A percentile compares a stretch with the other conserved stretches of the same genome.
Evolutionary conservation across 352 stramenopile species (phyloP).

Genomic region (Halophytophthora polymorphica): DNA sequence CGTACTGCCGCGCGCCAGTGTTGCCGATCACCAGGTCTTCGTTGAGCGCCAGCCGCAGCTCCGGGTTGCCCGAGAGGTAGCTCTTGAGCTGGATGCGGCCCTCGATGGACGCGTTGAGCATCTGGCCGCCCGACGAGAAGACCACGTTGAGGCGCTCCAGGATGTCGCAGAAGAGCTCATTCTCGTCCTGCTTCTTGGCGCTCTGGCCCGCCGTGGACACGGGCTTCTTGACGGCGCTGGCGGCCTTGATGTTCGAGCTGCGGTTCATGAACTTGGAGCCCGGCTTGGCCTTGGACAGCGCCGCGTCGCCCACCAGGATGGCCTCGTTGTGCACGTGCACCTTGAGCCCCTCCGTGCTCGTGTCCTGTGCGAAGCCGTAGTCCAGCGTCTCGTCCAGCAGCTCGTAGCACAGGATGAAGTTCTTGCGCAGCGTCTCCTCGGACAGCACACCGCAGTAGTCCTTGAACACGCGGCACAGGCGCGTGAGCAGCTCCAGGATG

Average conservation of each 20-base stretch:
- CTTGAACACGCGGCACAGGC: slow-evolving; percentile 97
- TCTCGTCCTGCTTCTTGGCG: slow-evolving; percentile 88
- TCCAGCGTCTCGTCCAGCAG: slow-evolving; percentile 99
- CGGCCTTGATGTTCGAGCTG: slow-evolving; percentile 74
- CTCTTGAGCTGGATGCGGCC: slow-evolving; percentile 98
- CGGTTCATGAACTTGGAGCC: slow-evolving; percentile 85
- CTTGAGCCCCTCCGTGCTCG: slow-evolving; percentile 96
- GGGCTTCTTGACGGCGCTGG: slow-evolving; percentile 89
- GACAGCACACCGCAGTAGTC: slow-evolving; percentile 99
- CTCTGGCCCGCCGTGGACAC: slow-evolving; percentile 68
- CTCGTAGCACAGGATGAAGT: slow-evolving; percentile 99
- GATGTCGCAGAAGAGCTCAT: slow-evolving; percentile 99
- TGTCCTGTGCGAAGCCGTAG: slow-evolving; percentile 98
- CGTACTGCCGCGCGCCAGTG: slow-evolving; percentile 79
- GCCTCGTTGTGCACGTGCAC: slow-evolving; percentile 98
- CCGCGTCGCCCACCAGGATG: slow-evolving; percentile 89
- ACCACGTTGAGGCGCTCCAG: slow-evolving; percentile 97
- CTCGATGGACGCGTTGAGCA: slow-evolving; percentile 98
- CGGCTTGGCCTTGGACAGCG: slow-evolving; percentile 87
- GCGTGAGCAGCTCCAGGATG: slow-evolving; percentile 94
- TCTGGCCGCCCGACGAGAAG: slow-evolving; percentile 95
- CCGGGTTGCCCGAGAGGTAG: slow-evolving; percentile 97
- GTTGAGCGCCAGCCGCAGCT: slow-evolving; percentile 95
- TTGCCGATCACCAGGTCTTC: slow-evolving; percentile 96
- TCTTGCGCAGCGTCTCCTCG: slow-evolving; percentile 98